Conservation (phyloP, 768 basidiomycete species). For the Omphalotus guepiniiformis region DNA sequence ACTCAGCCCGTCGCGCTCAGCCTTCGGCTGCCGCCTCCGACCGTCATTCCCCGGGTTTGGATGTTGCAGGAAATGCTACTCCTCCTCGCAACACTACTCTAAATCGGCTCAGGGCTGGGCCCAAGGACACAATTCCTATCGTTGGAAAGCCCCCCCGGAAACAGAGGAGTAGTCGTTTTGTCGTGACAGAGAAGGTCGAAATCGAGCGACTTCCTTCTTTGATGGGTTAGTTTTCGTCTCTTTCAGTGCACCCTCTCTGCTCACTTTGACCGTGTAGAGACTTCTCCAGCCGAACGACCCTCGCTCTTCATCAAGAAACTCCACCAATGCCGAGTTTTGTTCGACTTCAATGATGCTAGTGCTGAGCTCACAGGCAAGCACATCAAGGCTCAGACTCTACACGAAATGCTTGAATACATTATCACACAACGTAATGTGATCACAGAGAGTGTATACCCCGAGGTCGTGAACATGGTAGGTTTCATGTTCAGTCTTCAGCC, state of each 20-base stretch:
- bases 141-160: constrained; percentile 96
- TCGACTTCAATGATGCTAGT: constrained; percentile 98
- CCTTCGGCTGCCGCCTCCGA: constrained; percentile 42
- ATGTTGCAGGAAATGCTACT: constrained; percentile 41
- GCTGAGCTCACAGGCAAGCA: constrained; percentile 96
- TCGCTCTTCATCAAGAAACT: constrained; percentile 93
- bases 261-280: constrained; percentile 57
- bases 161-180: constrained; percentile 94
- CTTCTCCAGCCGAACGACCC: constrained; percentile 79
- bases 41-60: constrained; percentile 42
- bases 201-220: constrained; percentile 93
- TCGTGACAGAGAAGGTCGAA: constrained; percentile 94
- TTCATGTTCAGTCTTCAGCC: constrained; percentile 3
- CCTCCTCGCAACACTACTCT: constrained; percentile 68
- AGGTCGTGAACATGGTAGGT: constrained; percentile 96
- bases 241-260: constrained; percentile 5
- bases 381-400: constrained; percentile 95
- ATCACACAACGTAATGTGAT: constrained; percentile 95
- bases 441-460: constrained; percentile 96
- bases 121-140: constrained; percentile 96
- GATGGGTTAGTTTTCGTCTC: constrained; percentile 51
- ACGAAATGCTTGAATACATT: constrained; percentile 99
- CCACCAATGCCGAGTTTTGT: constrained; percentile 92
- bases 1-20: constrained; percentile 38
- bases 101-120: constrained; percentile 72